Base-by-base conservation (phyloP, 495 filamentous ascomycete species). In the Talaromyces liani region DNA sequence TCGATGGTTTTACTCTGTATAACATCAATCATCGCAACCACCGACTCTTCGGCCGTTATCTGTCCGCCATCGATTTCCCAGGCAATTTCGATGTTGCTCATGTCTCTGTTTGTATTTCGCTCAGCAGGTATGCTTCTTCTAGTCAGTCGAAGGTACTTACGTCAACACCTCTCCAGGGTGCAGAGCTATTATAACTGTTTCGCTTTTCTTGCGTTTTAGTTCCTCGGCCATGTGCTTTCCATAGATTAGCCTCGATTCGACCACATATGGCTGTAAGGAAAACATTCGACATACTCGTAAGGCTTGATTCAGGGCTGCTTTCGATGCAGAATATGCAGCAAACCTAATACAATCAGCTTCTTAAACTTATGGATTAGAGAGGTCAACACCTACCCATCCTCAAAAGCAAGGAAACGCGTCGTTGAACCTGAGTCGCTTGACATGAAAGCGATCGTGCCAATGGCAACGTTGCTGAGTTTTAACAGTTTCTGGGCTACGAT, bases 131-230 rank as follows among this genome's bases (percentile, higher is more conserved):
- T 22, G 39, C 27, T 58, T 24, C 51, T 24, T 45, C 33, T 7
- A 41, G n/a, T 16, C 33, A 27, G 18, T 33, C 4, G 16, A 49
- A 20, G 25, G 10, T 39, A 70, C 79, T 66, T 68, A 82, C 71
- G 82, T 85, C 16, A 71, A 69, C 6, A 85, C 82, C 65, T 85
- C 83, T 4, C 83, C 83, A 0, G 82, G 83, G 70, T 85, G 83
- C 71, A 85, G 72, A 2, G 83, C 80, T 31, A 85, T 65, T 20
- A 85, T 75, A 7, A 77, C 72, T 0, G 81, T 84, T 29, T 70
- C 66, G 41, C 73, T 75, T 51, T 71, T 72, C 60, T 79, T 79
- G 18, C 82, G 68, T 61, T 74, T 73, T 22, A 85, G 66, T 64
- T 85, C 83, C 0, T 79, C 77, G 1, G 81, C 80, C 77, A 85